phyloP scores from a whole-genome alignment of 306 rosid species.

The Prunus salicina region DNA sequence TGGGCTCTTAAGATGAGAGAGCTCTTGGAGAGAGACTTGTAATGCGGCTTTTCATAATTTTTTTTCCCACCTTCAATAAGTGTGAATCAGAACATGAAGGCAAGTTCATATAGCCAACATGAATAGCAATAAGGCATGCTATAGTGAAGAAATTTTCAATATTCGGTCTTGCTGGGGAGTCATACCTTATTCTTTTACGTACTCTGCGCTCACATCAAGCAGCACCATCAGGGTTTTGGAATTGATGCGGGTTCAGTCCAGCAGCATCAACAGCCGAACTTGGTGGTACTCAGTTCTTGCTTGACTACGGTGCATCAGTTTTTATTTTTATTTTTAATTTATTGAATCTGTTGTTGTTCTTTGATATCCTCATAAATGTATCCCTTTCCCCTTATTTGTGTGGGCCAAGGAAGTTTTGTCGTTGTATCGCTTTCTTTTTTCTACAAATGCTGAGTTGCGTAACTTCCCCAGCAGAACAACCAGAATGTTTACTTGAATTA shows the following conservation, averaged over 20 bases:
- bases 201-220: background rate
- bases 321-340: background rate
- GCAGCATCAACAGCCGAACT: background rate
- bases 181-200: background rate
- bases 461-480: background rate
- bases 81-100: constrained; percentile 13
- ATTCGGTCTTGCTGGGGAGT: constrained; percentile 1
- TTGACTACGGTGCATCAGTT: constrained; percentile 1
- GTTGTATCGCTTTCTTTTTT: constrained; percentile 3
- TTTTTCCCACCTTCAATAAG: constrained; percentile 38
- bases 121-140: constrained; percentile 12
- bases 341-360: constrained; percentile 1
- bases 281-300: constrained; percentile 20
- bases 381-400: constrained; percentile 70
- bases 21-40: constrained; percentile 11
- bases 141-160: constrained; percentile 7
- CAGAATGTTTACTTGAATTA: background rate
- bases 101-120: constrained; percentile 10
- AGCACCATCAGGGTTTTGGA: constrained; percentile 3
- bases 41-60: constrained; percentile 38
- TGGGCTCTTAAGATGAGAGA: constrained; percentile 26
- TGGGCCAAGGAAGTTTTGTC: constrained; percentile 69
- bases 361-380: constrained; percentile 12
- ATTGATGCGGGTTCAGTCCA: constrained; percentile 3
- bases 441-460: background rate